A percentile compares a stretch with the other conserved stretches of the same genome.
Evolutionary conservation across 768 basidiomycete genomes (phyloP).

Genomic region (Tulasnella sp.): DNA sequence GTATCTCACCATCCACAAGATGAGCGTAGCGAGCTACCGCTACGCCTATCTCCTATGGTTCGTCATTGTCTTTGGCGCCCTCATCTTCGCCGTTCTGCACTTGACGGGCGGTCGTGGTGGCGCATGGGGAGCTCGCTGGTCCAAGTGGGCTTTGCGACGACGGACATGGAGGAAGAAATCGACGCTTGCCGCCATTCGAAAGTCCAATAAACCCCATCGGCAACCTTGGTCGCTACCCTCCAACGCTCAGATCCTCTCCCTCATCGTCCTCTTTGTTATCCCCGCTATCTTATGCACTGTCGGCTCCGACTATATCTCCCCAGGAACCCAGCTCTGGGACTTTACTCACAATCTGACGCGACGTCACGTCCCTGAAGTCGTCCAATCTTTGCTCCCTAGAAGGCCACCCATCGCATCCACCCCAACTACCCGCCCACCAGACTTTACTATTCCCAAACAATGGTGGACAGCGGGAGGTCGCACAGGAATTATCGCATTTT

Average conservation of each 20-base stretch:
- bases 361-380: constrained; percentile 18
- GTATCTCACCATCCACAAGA: constrained; percentile 45
- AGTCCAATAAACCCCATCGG: constrained; percentile 28
- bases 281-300: constrained; percentile 39
- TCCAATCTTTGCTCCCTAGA: constrained; percentile 17
- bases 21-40: constrained; percentile 39
- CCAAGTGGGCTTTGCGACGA: constrained; percentile 45
- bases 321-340: constrained; percentile 36
- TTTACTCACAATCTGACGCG: constrained; percentile 22
- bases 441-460: constrained; percentile 50
- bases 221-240: constrained; percentile 43
- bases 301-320: constrained; percentile 58
- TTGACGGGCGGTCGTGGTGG: constrained; percentile 32
- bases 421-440: constrained; percentile 34
- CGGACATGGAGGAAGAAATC: constrained; percentile 45
- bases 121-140: constrained; percentile 41
- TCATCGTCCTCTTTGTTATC: constrained; percentile 34
- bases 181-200: constrained; percentile 28
- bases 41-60: constrained; percentile 52
- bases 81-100: constrained; percentile 34
- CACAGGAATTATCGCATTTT: constrained; percentile 58
- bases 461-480: constrained; percentile 62
- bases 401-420: constrained; percentile 22
- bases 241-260: constrained; percentile 46
- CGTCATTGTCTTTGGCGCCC: constrained; percentile 33